These are phyloP conservation scores for Fraxinus xanthoxyloides DNA, from an alignment of 305 asterid species.

Conservation along the genomic window DNA sequence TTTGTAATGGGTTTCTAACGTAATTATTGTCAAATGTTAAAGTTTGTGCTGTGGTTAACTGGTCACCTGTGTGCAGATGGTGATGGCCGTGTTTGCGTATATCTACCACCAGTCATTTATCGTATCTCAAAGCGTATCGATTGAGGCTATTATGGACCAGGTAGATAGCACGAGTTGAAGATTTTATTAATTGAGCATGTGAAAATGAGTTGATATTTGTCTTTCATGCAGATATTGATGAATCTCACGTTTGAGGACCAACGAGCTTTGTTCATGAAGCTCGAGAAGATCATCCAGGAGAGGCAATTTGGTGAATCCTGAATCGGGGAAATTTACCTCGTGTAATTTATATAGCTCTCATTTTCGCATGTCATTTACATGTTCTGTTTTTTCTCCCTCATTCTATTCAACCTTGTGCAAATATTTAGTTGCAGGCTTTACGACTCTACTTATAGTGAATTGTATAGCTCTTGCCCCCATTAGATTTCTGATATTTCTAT, in stretches of 20 bases:
- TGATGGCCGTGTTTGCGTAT: conserved; percentile 92
- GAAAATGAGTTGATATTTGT: background rate
- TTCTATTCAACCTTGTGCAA: background rate
- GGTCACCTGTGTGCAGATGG: conserved; percentile 60
- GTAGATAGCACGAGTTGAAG: conserved; percentile 25
- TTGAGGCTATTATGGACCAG: conserved; percentile 91
- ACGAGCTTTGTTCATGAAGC: conserved; percentile 48
- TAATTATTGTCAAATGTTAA: background rate
- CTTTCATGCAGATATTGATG: conserved; percentile 56
- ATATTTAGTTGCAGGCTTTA: background rate
- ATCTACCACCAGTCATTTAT: conserved; percentile 88
- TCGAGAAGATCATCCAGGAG: conserved; percentile 75
- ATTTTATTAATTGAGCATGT: background rate
- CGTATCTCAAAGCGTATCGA: conserved; percentile 67
- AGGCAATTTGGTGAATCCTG: conserved; percentile 66
- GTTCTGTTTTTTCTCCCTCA: background rate
- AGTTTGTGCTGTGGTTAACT: background rate
- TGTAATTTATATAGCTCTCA: conserved; percentile 21
- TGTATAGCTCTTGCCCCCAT: conserved; percentile 12
- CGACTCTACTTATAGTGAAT: background rate
- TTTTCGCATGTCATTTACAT: conserved; percentile 28
- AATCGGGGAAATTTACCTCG: conserved; percentile 17
- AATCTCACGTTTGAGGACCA: conserved; percentile 86
- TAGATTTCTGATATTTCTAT: background rate
- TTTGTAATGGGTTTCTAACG: background rate